Evolutionary conservation across 306 rosid genomes (phyloP).

Genomic region (Prunus campanulata): DNA sequence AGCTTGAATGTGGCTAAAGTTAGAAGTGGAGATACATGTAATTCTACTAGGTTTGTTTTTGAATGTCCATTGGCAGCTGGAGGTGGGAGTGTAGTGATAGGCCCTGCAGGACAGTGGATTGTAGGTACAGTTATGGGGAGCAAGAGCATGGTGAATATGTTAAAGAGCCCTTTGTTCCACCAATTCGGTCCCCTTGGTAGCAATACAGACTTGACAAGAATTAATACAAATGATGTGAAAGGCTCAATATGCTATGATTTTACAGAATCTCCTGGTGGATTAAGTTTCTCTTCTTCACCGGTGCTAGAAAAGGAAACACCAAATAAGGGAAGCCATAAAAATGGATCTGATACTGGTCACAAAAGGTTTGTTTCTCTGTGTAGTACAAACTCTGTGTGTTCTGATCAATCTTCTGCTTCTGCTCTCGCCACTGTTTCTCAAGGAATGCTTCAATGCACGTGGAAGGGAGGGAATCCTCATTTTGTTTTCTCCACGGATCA

Average conservation of each 20-base stretch:
- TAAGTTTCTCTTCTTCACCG: conserved; percentile 43
- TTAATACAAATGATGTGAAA: conserved; percentile 41
- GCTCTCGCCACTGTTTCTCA: conserved; percentile 45
- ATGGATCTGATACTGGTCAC: conserved; percentile 39
- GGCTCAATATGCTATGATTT: conserved; percentile 47
- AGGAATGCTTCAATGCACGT: conserved; percentile 92
- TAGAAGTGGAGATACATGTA: conserved; percentile 29
- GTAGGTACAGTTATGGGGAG: conserved; percentile 81
- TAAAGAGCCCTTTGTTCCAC: conserved; percentile 66
- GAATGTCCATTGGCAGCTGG: conserved; percentile 33
- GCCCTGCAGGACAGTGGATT: conserved; percentile 47
- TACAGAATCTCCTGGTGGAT: conserved; percentile 42
- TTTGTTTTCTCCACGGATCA: conserved; percentile 79
- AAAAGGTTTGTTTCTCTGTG: conserved; percentile 54
- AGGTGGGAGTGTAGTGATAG: conserved; percentile 29
- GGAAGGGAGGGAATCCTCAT: conserved; percentile 81
- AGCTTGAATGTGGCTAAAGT: conserved; percentile 30
- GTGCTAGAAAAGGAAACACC: conserved; percentile 35
- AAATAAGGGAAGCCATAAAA: conserved; percentile 33
- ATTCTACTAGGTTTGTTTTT: conserved; percentile 35
- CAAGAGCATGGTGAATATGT: conserved; percentile 78
- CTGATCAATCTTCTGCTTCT: conserved; percentile 47
- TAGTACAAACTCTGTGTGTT: conserved; percentile 52
- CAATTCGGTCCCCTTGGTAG: conserved; percentile 43
- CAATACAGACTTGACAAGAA: conserved; percentile 39